These are phyloP conservation scores for Panicum virgatum DNA, from an alignment of 202 grass and related monocot genomes.

Conservation along the genomic window DNA sequence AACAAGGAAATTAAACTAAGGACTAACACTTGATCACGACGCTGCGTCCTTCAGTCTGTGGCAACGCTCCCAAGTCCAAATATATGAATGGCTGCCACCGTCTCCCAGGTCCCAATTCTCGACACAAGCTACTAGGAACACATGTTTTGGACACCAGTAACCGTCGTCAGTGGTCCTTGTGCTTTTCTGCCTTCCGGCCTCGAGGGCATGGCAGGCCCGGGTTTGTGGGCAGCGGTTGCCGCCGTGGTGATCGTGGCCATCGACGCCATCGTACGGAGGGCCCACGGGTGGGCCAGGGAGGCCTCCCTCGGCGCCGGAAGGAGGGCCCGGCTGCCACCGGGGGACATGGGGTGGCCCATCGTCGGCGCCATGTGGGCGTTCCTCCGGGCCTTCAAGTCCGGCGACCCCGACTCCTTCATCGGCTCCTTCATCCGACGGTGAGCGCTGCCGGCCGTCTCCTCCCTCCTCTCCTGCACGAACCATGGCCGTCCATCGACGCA, in stretches of 20 bases:
- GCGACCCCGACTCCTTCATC: constrained; percentile 81
- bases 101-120: too few species aligned
- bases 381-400: constrained; percentile 78
- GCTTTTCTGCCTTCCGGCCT: too few species aligned
- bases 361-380: constrained; percentile 85
- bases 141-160: too few species aligned
- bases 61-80: too few species aligned
- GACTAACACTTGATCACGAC: too few species aligned
- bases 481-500: neutral
- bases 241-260: neutral
- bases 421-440: constrained; percentile 62
- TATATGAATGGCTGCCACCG: too few species aligned
- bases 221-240: neutral
- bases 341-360: constrained; percentile 82
- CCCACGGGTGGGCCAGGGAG: neutral
- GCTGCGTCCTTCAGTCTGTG: too few species aligned
- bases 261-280: neutral
- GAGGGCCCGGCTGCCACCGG: constrained; percentile 57
- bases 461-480: neutral
- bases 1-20: too few species aligned
- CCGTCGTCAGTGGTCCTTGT: too few species aligned
- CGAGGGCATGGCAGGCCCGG: neutral
- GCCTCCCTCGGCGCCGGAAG: constrained; percentile 18
- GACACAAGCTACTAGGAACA: too few species aligned
- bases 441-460: neutral